Evolutionary conservation across 495 filamentous ascomycete species (phyloP).

Genomic region (Extremus antarcticus): DNA sequence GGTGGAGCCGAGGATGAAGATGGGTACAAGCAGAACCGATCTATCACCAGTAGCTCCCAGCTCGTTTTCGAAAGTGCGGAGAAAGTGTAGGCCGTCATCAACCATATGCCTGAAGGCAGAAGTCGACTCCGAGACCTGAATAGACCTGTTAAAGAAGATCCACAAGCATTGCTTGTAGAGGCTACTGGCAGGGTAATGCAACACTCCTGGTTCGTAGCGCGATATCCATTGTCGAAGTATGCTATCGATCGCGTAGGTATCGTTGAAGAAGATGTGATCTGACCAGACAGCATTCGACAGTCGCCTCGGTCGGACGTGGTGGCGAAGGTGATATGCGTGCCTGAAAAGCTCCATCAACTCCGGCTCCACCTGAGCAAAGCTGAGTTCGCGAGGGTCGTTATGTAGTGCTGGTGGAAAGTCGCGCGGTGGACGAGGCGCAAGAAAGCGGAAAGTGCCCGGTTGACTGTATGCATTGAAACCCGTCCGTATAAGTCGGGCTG

Average conservation of each 20-base stretch:
- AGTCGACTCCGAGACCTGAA: neutral
- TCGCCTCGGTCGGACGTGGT: neutral
- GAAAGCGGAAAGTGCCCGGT: neutral
- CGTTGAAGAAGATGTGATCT: constrained; percentile 4
- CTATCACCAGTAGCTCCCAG: neutral
- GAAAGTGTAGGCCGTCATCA: constrained; percentile 1
- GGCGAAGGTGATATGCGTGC: constrained; percentile 1
- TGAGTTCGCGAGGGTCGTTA: neutral
- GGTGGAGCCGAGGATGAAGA: neutral
- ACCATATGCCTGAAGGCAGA: neutral
- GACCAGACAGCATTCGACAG: neutral
- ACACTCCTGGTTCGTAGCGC: neutral
- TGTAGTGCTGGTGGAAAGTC: neutral
- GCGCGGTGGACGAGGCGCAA: neutral
- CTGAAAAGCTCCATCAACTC: neutral
- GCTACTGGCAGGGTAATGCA: constrained; percentile 2
- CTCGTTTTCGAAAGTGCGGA: neutral
- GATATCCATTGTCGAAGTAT: neutral
- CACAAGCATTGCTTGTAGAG: constrained; percentile 3
- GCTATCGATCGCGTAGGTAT: neutral
- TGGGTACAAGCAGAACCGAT: neutral
- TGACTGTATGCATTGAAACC: neutral
- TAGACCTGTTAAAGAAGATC: constrained; percentile 1
- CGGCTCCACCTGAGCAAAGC: constrained; percentile 1
- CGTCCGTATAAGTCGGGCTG: neutral